A percentile compares a stretch with the other conserved stretches of the same genome.
Conservation (phyloP, 352 stramenopile genomes). For the Phytophthora sp. region DNA sequence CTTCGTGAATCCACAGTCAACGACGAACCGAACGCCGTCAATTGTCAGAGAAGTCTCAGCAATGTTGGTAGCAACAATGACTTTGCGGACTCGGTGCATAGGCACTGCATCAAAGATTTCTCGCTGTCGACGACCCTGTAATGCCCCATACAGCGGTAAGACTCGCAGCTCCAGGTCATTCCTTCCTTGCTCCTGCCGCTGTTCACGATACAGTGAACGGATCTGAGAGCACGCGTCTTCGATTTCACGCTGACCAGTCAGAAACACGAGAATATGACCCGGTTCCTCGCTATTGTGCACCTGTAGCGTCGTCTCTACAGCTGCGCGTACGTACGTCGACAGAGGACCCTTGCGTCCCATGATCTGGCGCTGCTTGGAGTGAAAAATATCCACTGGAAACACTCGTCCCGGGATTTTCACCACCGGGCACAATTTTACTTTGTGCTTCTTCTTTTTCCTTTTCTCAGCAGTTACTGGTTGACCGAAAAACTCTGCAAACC, state of each 20-base stretch:
- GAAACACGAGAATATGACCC: conserved; percentile 94
- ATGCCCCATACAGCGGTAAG: conserved; percentile 95
- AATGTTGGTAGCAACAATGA: conserved; percentile 93
- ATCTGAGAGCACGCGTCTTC: conserved; percentile 92
- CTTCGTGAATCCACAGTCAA: conserved; percentile 86
- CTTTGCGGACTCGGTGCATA: conserved; percentile 72
- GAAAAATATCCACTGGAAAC: conserved; percentile 94
- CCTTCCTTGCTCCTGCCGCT: conserved; percentile 9
- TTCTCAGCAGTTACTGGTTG: background rate
- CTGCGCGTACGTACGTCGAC: conserved; percentile 65
- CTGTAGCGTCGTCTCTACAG: conserved; percentile 82
- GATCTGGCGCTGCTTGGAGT: conserved; percentile 86
- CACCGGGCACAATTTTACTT: conserved; percentile 64
- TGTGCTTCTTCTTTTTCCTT: conserved; percentile 17
- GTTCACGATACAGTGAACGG: conserved; percentile 43
- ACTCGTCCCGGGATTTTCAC: conserved; percentile 91
- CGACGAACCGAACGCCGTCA: conserved; percentile 90
- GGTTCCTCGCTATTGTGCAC: conserved; percentile 74
- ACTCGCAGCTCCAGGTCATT: conserved; percentile 66
- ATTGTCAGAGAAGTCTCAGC: conserved; percentile 99
- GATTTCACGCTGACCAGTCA: conserved; percentile 94
- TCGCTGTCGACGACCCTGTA: conserved; percentile 92
- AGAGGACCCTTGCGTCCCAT: conserved; percentile 73
- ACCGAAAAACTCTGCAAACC: conserved; percentile 91
- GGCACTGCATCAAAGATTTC: conserved; percentile 94